Conservation (phyloP, 2,329 filamentous ascomycete species). For the Remersonia thermophila region DNA sequence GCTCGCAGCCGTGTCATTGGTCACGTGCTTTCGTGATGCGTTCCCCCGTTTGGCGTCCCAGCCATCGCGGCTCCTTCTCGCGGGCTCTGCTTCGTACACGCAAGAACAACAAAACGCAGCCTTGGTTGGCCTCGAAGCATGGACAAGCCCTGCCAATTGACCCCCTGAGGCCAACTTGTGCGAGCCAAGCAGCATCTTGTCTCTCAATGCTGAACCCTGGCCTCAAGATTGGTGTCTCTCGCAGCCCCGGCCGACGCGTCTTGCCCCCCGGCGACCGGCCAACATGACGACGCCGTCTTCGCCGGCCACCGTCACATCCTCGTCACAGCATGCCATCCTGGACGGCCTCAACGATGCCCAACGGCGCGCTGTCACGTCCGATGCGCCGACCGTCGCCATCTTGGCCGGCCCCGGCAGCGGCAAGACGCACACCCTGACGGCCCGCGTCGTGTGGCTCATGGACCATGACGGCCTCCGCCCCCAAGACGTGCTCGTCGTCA, state of each 20-base stretch:
- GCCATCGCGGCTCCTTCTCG: too few relatives aligned
- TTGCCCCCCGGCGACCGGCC: too few relatives aligned
- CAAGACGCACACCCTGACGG: constrained; percentile 91
- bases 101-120: too few relatives aligned
- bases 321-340: constrained; percentile 25
- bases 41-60: too few relatives aligned
- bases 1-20: too few relatives aligned
- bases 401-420: constrained; percentile 60
- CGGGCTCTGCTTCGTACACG: too few relatives aligned
- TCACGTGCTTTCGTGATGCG: too few relatives aligned
- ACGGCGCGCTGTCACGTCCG: constrained; percentile 41
- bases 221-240: not conserved
- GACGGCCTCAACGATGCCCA: constrained; percentile 43
- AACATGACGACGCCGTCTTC: constrained; percentile 1
- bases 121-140: too few relatives aligned
- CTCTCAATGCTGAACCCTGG: constrained; percentile 7
- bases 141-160: too few relatives aligned
- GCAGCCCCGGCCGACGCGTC: too few relatives aligned
- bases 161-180: too few relatives aligned
- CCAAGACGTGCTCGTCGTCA: constrained; percentile 85
- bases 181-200: too few relatives aligned
- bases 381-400: constrained; percentile 47
- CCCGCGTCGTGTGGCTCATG: constrained; percentile 81
- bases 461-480: constrained; percentile 59
- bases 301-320: not conserved